Base-by-base conservation (phyloP, 2,329 filamentous ascomycete species). In the Lachnellula subtilissima region DNA sequence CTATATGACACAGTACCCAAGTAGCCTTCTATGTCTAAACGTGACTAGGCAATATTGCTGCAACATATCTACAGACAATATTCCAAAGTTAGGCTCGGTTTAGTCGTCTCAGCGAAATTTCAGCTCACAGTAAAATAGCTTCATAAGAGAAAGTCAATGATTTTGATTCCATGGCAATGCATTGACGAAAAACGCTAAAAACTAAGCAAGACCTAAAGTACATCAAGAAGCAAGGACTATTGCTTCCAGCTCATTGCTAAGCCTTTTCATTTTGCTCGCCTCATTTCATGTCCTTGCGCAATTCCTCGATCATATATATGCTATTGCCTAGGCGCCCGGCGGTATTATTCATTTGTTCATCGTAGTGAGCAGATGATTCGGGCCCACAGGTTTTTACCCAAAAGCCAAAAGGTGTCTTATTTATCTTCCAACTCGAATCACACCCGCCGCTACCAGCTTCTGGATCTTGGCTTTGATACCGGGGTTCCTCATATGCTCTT, bases 401-500 rank as follows among this genome's bases (percentile, higher is more conserved):
- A 17, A 36, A 22, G n/a, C 35, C 25, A 23, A n/a, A 28, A 5
- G 14, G 14, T 28, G 19, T 12, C 40, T 48, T 22, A 45, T 56
- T 66, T 58, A 71, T 62, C 74, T 67, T 42, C 89, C 88, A 64
- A 93, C 79, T 45, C 89, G 85, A 67, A 97, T 97, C 14, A 97
- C 91, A 69, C 94, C 92, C 45, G 93, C 92, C 53, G 91, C 91
- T 64, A 96, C 87, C 67, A 97, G 78, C 77, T 64, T 65, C 79
- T 97, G 91, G 62, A 99, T 88, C 82, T 97, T 96, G 67, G 83
- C 83, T 58, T 86, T 82, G 65, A 99, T 89, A 56, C 80, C 82
- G 0, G 91, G 83, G 78, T 97, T 99, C 78, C 86, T 89, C 89
- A 99, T 96, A 75, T 99, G 95, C 73, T 99, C 93, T 71, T 95